Percentiles rank a stretch among this genome's conserved stretches.
Conservation (phyloP, 2,329 filamentous ascomycete genomes). For the Sporothrix pseudoabietina region DNA sequence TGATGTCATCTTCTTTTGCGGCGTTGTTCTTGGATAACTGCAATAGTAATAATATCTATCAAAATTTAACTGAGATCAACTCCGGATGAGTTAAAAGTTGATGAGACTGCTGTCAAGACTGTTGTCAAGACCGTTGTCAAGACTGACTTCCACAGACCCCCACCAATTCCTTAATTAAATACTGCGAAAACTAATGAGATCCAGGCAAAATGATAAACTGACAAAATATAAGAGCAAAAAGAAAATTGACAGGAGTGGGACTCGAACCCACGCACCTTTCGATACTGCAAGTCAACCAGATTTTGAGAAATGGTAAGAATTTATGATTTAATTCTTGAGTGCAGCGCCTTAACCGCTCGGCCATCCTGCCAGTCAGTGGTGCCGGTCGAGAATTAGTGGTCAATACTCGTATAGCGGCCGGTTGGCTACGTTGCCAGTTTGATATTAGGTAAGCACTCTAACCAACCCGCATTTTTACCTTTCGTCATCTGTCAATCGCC, state of each 20-base stretch:
- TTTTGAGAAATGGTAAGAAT: conserved; percentile 28
- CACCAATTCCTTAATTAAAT: no score
- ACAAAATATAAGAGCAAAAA: not conserved
- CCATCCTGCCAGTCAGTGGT: conserved; percentile 29
- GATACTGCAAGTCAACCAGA: conserved; percentile 33
- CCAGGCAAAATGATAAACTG: not conserved
- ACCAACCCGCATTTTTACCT: not conserved
- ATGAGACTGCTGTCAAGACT: no score
- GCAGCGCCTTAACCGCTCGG: conserved; percentile 31
- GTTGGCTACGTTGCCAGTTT: not conserved
- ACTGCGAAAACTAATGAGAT: no score
- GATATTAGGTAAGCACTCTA: not conserved
- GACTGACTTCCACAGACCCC: no score
- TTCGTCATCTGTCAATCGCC: not conserved
- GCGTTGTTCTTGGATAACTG: not conserved
- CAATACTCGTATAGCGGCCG: not conserved
- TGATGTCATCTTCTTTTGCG: not conserved
- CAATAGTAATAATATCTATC: no score
- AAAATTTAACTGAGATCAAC: no score
- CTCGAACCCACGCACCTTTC: conserved; percentile 34
- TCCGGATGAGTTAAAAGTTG: no score
- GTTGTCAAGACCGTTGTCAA: no score
- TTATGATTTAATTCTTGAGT: conserved; percentile 27
- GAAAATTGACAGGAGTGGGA: conserved; percentile 33
- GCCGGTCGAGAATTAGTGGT: not conserved